Evolutionary conservation across 2,329 filamentous ascomycete genomes (phyloP), one percentile per base, ranked within the genome.

Genomic region (Claviceps sp.): DNA sequence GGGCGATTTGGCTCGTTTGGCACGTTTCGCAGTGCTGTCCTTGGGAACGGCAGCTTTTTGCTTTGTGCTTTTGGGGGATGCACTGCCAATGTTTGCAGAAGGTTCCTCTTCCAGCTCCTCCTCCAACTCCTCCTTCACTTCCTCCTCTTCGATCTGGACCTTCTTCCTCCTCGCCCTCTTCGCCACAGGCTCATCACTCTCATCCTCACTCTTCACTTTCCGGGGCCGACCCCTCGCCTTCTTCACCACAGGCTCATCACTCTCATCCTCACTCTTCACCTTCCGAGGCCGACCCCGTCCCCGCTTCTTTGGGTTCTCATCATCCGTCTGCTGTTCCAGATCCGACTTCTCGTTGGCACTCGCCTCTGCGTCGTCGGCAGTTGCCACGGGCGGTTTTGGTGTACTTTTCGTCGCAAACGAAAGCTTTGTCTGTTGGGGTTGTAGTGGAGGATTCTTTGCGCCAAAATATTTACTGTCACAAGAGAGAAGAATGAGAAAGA

Each of bases 381-480:
- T 24, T 47, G 67, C 59, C 50, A 60, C 61, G 18, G 8, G n/a
- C 14, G 65, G 63, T 8, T 34, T 34, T 34, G 65, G 63, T 11
- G 63, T 55, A 49, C 67, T 63, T 62, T 79, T 81, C 48, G 80
- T 82, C 38, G 82, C 81, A 62, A 95, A 95, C 0, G 85, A 77
- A 41, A 95, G 71, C 59, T 83, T 93, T 1, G 87, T 84, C 67
- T 95, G 89, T 65, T 89, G 85, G 9, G 43, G 43, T 40, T 77
- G 75, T 13, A 81, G 78, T 18, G 77, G 57, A 5, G 58, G 71
- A 0, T 77, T 67, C 58, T 76, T 78, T 5, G 75, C 67, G 49
- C 81, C 83, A 64, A 96, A 95, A 71, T 95, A 96, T 65, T 91
- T 93, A 55, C 91, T 97, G 49, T 16, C 2, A 18, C 52, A 18